These are phyloP conservation scores for Nakazawaea ambrosiae DNA, from an alignment of 805 yeast genomes.

Conservation along the genomic window DNA sequence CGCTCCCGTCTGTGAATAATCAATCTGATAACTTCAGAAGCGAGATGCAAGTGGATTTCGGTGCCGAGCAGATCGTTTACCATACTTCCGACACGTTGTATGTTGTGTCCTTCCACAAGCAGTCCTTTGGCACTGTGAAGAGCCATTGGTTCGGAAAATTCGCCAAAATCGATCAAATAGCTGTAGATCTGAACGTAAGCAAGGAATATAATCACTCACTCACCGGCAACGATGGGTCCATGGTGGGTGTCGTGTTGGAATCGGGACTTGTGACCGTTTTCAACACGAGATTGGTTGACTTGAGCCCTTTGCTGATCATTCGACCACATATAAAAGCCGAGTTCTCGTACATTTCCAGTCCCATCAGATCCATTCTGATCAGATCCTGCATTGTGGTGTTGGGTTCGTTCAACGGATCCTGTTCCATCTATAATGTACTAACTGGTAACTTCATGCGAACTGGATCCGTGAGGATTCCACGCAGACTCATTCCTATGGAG, in stretches of 20 bases:
- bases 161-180: too few relatives aligned
- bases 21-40: neutral
- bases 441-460: constrained; percentile 35
- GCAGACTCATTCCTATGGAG: constrained; percentile 19
- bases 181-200: neutral
- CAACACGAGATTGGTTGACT: constrained; percentile 27
- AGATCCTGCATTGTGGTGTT: constrained; percentile 25
- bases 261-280: constrained; percentile 35
- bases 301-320: constrained; percentile 7
- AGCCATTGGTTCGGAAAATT: too few relatives aligned
- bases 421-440: constrained; percentile 32
- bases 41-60: neutral
- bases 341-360: neutral
- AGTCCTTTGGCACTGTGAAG: constrained; percentile 6
- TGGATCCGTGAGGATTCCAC: constrained; percentile 25
- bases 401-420: constrained; percentile 36
- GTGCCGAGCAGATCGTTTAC: neutral
- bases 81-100: neutral
- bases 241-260: constrained; percentile 29
- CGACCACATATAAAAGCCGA: neutral
- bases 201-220: constrained; percentile 12
- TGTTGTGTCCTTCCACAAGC: neutral
- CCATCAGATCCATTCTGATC: constrained; percentile 17
- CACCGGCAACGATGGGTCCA: constrained; percentile 34
- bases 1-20: too few relatives aligned